Base-by-base conservation (phyloP, 2,329 filamentous ascomycete species). In the Neofusicoccum ribis region DNA sequence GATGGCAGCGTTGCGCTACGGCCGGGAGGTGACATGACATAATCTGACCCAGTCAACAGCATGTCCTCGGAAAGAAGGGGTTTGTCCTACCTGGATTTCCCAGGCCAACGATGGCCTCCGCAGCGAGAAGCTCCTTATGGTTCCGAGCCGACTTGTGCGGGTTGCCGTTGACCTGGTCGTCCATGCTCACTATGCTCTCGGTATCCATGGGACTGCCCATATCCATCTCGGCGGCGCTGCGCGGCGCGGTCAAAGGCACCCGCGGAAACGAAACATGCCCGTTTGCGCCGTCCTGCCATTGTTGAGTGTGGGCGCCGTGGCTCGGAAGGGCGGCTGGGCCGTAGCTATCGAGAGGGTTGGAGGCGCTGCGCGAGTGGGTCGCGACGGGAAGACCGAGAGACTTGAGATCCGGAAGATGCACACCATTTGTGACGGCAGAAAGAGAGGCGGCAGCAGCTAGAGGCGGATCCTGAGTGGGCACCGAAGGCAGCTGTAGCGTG, bases 91-190 rank as follows among this genome's bases (percentile, higher is more conserved):
- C 80, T 72, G 79, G 78, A 71, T 83, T 83, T 8, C 81, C 79
- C 50, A 84, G 72, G 20, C 81, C 81, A 44, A 80, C 81, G 68
- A 84, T 70, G 41, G 82, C 82, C 72, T 84, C 81, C 20, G 81
- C 82, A 5, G 82, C 82, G 58, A 82, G 72, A 17, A 81, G 75
- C 66, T 83, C 81, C 66, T 83, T 64, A 12, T 52, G 63, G 37
- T 58, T 64, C 15, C 63, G 39, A 6, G 41, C 39, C 2, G 27
- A 68, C 65, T 5, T 69, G 60, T 23, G 67, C 68, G 44, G 34
- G n/a, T 31, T 36, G 47, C 49, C 49, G 46, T 37, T 46, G 47
- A 17, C 41, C 4, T 75, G 73, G 17, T 81, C 76, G 46, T 80
- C 78, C 15, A 72, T 70, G 67, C 79, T 81, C 69, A 77, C 74